phyloP scores from a whole-genome alignment of 441 rosid species.

The Euphorbia schlechtendalii region DNA sequence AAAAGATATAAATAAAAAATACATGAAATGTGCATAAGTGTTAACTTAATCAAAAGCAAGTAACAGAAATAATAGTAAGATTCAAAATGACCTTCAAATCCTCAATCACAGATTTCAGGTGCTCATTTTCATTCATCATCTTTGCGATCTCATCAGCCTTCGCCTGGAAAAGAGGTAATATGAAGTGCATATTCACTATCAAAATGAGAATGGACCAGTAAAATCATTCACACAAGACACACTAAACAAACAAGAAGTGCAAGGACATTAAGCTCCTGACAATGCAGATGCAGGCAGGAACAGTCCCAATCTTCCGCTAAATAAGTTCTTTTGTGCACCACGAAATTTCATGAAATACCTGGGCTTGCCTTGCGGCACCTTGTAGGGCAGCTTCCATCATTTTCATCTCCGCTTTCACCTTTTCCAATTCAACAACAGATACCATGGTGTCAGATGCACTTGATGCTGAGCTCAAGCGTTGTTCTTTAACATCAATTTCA shows the following conservation, averaged over 20 bases:
- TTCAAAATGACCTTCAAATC: slow-evolving; percentile 67
- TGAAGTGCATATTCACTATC: slow-evolving; percentile 4
- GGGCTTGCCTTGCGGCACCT: slow-evolving; percentile 99
- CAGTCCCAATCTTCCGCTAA: background rate
- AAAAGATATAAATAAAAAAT: background rate
- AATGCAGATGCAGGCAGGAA: background rate
- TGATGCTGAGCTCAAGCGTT: slow-evolving; percentile 39
- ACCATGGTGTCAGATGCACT: slow-evolving; percentile 37
- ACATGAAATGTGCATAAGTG: background rate
- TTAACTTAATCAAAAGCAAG: background rate
- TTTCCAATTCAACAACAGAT: slow-evolving; percentile 57
- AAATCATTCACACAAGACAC: background rate
- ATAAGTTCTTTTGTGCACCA: background rate
- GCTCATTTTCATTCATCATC: slow-evolving; percentile 95
- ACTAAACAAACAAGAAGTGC: background rate
- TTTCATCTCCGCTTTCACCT: slow-evolving; percentile 74
- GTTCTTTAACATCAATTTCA: slow-evolving; percentile 33
- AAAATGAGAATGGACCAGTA: background rate
- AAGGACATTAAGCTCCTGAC: background rate
- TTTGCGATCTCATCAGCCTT: slow-evolving; percentile 99
- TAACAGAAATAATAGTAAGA: background rate
- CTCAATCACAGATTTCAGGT: slow-evolving; percentile 64
- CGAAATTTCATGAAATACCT: slow-evolving; percentile 45
- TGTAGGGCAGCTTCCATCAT: slow-evolving; percentile 95
- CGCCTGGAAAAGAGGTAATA: slow-evolving; percentile 48